Conservation (phyloP, 176 grass and related monocot genomes). For the Eremochloa ophiuroides region DNA sequence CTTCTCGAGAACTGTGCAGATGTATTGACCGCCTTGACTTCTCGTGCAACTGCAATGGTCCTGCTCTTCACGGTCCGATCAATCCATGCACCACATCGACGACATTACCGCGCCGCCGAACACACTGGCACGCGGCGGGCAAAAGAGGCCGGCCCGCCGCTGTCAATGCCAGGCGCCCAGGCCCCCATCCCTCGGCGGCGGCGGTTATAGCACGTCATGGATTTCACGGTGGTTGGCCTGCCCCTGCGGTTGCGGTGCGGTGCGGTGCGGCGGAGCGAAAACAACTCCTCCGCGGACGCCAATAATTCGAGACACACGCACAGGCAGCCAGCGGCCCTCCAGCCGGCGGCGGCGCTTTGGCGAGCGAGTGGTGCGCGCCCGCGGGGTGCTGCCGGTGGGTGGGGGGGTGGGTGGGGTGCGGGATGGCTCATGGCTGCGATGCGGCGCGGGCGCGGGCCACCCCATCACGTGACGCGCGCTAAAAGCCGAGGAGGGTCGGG, state of each 20-base stretch:
- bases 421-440: neutral
- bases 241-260: too few relatives aligned
- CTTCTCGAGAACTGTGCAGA: neutral
- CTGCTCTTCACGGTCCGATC: neutral
- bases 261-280: neutral
- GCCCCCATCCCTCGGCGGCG: too few relatives aligned
- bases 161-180: too few relatives aligned
- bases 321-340: neutral
- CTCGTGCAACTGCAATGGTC: neutral
- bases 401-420: neutral
- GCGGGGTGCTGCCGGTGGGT: slow-evolving; percentile 6
- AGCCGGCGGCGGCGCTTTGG: neutral
- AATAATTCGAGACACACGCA: neutral
- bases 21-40: slow-evolving; percentile 4
- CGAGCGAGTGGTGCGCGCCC: neutral
- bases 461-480: slow-evolving; percentile 35
- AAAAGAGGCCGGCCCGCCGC: too few relatives aligned
- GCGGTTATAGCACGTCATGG: neutral
- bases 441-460: slow-evolving; percentile 5
- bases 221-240: neutral
- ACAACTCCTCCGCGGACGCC: neutral
- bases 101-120: too few relatives aligned
- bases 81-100: too few relatives aligned
- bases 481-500: neutral
- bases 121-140: too few relatives aligned